phyloP scores from a whole-genome alignment of 805 yeast genomes.

The Metschnikowia bowlesiae region DNA sequence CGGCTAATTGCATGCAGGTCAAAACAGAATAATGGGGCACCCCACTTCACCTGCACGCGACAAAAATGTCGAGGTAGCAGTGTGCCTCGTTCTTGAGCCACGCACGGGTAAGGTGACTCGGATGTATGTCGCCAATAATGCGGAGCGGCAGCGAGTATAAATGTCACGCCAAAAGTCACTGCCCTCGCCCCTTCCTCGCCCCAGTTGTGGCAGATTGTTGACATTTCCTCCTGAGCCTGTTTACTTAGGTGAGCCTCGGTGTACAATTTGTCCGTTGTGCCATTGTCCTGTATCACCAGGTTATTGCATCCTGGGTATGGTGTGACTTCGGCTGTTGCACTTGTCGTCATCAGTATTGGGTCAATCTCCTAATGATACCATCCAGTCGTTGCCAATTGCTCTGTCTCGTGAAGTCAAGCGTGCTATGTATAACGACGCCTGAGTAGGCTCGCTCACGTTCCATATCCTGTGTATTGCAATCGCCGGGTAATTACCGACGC shows the following conservation, averaged over 20 bases:
- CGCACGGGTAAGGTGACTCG: background rate
- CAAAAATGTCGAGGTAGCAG: background rate
- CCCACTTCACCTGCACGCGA: background rate
- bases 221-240: background rate
- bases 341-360: background rate
- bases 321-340: background rate
- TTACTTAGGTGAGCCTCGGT: background rate
- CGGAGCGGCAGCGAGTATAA: too few relatives aligned
- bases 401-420: too few relatives aligned
- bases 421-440: background rate
- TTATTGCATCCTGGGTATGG: background rate
- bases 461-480: background rate
- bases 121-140: background rate
- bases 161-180: too few relatives aligned
- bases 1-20: conserved; percentile 1
- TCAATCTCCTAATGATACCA: too few relatives aligned
- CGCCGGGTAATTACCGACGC: background rate
- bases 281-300: background rate
- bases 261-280: background rate
- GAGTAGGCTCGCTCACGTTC: background rate
- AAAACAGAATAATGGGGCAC: background rate
- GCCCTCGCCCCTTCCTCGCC: too few relatives aligned
- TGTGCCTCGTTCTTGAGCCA: background rate
- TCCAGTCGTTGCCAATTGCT: too few relatives aligned
- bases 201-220: too few relatives aligned